phyloP scores from a whole-genome alignment of 495 filamentous ascomycete species.

The Aspergillus panamensis region DNA sequence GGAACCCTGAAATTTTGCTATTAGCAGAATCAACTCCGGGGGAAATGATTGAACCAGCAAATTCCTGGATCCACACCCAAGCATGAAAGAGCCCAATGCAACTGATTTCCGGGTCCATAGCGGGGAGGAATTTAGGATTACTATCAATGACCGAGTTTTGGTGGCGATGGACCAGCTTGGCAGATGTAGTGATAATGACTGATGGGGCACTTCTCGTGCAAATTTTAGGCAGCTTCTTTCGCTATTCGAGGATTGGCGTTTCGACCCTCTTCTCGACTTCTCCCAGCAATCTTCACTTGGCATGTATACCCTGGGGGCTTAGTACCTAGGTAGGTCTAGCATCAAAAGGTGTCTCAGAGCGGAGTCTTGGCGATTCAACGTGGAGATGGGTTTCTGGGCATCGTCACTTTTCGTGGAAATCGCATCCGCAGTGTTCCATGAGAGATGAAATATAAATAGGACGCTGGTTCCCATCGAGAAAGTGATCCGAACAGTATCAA shows the following conservation, averaged over 20 bases:
- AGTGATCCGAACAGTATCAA: background rate
- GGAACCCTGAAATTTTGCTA: background rate
- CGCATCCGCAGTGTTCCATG: background rate
- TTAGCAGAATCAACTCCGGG: background rate
- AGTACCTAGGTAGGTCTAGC: slow-evolving; percentile 5
- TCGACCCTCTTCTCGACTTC: background rate
- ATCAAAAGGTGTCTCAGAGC: background rate
- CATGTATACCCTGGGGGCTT: background rate
- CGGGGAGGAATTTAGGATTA: background rate
- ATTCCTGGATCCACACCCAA: background rate
- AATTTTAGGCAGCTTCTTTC: slow-evolving; percentile 16
- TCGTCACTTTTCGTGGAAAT: slow-evolving; percentile 1
- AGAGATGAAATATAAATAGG: background rate
- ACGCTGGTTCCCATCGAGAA: background rate
- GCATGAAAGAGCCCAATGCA: background rate
- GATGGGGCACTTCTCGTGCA: background rate
- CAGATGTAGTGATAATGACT: background rate
- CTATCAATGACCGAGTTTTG: too few species aligned
- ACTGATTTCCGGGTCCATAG: background rate
- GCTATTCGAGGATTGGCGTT: slow-evolving; percentile 7
- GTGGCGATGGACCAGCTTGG: background rate
- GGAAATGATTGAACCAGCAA: background rate
- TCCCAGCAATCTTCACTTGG: slow-evolving; percentile 2
- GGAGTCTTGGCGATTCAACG: background rate
- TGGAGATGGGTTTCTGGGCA: background rate